Percentiles rank a stretch among this genome's conserved stretches.
These are phyloP conservation scores for Saccharum hybrid DNA, from an alignment of 202 grass and related monocot species.

Conservation along the genomic window DNA sequence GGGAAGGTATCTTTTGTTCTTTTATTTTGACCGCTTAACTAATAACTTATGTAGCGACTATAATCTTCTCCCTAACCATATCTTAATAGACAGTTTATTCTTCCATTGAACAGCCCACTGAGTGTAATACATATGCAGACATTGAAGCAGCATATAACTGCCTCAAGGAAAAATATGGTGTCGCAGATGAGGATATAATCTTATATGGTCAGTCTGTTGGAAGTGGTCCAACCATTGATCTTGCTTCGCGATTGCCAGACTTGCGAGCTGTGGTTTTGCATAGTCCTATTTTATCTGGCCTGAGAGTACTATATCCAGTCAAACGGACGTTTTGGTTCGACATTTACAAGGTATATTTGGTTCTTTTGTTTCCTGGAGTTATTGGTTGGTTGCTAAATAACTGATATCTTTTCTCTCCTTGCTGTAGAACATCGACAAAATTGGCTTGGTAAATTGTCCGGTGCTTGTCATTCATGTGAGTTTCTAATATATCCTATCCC, in stretches of 20 bases:
- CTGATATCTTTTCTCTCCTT: conserved; percentile 39
- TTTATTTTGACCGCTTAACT: conserved; percentile 35
- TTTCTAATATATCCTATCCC: background rate
- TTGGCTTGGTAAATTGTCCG: conserved; percentile 75
- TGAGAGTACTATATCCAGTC: conserved; percentile 89
- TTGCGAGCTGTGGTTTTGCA: conserved; percentile 91
- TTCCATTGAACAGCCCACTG: conserved; percentile 83
- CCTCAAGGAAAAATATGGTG: conserved; percentile 84
- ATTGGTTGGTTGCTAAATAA: conserved; percentile 15
- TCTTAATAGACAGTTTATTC: conserved; percentile 65
- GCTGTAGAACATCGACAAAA: conserved; percentile 83
- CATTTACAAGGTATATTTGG: conserved; percentile 83
- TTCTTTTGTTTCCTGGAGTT: background rate
- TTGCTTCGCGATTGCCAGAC: conserved; percentile 77
- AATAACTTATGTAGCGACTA: conserved; percentile 29
- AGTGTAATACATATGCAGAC: conserved; percentile 98
- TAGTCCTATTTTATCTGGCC: conserved; percentile 85
- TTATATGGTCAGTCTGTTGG: conserved; percentile 91
- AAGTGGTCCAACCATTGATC: conserved; percentile 91
- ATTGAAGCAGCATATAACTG: conserved; percentile 92
- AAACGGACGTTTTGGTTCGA: conserved; percentile 88
- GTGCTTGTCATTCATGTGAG: conserved; percentile 95
- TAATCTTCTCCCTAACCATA: conserved; percentile 51
- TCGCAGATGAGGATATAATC: conserved; percentile 80
- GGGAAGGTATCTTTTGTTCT: conserved; percentile 69